phyloP scores from a whole-genome alignment of 148 eudicot genomes.

The Fagopyrum homotropicum region DNA sequence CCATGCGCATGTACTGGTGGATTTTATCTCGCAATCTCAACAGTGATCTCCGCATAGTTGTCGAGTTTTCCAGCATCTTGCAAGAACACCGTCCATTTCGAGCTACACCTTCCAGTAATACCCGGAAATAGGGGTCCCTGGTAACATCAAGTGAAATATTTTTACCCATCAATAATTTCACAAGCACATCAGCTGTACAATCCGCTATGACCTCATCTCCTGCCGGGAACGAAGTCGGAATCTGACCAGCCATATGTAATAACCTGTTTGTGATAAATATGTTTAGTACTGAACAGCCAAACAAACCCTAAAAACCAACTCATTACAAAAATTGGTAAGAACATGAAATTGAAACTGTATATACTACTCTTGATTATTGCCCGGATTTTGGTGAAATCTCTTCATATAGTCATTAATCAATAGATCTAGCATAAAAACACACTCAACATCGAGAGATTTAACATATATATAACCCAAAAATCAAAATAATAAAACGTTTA shows the following conservation, averaged over 20 bases:
- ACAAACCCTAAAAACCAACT: too few species aligned
- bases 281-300: too few species aligned
- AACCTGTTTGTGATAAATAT: neutral
- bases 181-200: neutral
- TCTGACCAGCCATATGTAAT: neutral
- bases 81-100: neutral
- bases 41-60: neutral
- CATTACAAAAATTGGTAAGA: too few species aligned
- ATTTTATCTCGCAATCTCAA: neutral
- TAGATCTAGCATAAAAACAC: too few species aligned
- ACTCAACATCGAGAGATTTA: too few species aligned
- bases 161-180: neutral
- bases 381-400: too few species aligned
- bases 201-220: neutral
- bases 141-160: neutral
- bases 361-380: too few species aligned
- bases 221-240: neutral
- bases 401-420: too few species aligned
- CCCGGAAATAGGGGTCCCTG: neutral
- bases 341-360: too few species aligned
- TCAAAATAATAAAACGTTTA: too few species aligned
- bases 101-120: neutral
- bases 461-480: too few species aligned
- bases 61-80: neutral
- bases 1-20: neutral